Percentiles rank a stretch among this genome's conserved stretches.
phyloP scores from a whole-genome alignment of 1,284 basidiomycete species.

The Coniferiporia weirii region DNA sequence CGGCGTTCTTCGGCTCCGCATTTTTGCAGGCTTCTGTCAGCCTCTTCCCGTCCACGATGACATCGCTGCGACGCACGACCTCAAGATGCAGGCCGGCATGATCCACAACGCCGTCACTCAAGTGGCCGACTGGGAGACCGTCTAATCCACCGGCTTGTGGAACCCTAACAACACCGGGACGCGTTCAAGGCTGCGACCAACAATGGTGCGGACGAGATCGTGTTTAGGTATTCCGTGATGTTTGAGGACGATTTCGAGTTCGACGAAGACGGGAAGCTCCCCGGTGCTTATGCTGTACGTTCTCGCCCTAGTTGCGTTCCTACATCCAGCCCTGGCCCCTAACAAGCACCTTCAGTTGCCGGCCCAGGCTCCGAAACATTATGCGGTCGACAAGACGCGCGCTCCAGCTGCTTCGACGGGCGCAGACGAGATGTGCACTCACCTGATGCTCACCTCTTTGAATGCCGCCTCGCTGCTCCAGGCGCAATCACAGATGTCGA shows the following conservation, averaged over 20 bases:
- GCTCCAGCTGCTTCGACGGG: constrained; percentile 15
- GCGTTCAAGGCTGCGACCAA: too few species aligned
- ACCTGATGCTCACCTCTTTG: too few species aligned
- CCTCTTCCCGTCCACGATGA: too few species aligned
- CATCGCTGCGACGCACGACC: too few species aligned
- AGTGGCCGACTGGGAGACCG: too few species aligned
- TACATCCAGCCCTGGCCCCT: background rate
- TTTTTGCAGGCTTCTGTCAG: too few species aligned
- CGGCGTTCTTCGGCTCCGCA: too few species aligned
- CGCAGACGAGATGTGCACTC: constrained; percentile 29
- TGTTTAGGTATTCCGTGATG: constrained; percentile 26
- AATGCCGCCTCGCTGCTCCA: constrained; percentile 20
- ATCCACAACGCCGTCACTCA: too few species aligned
- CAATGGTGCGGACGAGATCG: constrained; percentile 20
- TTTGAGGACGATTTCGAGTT: constrained; percentile 27
- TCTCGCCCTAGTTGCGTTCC: background rate
- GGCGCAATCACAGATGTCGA: constrained; percentile 25
- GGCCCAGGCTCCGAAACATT: constrained; percentile 13
- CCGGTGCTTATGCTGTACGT: constrained; percentile 24
- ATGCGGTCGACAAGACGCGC: too few species aligned
- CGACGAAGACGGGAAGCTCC: constrained; percentile 27
- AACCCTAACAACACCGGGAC: too few species aligned
- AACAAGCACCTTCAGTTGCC: constrained; percentile 16
- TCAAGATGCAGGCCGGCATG: too few species aligned
- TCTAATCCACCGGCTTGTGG: too few species aligned